Evolutionary conservation across 495 filamentous ascomycete species (phyloP).

Genomic region (Platismatia glauca): DNA sequence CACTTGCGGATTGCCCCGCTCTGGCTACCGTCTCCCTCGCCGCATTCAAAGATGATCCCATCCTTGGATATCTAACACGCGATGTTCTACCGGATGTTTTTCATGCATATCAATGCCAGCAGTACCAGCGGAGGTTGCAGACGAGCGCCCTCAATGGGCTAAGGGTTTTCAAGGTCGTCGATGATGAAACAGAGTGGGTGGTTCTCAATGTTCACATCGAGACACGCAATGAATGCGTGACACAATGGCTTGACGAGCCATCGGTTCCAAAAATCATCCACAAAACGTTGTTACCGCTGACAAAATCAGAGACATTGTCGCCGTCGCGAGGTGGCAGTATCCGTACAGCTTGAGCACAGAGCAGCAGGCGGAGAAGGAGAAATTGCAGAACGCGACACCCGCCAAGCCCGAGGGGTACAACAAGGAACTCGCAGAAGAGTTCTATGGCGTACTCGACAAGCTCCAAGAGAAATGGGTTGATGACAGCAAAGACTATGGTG

Average conservation of each 20-base stretch:
- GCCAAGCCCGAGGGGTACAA: neutral
- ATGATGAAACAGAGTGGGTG: neutral
- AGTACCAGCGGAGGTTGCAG: neutral
- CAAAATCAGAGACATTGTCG: neutral
- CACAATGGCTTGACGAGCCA: neutral
- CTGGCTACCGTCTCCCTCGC: neutral
- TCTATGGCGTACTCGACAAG: neutral
- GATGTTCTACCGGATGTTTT: neutral
- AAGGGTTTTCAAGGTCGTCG: neutral
- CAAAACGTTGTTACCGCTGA: no score
- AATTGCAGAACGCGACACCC: neutral
- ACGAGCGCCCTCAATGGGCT: neutral
- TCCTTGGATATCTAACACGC: neutral
- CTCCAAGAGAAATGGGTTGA: neutral
- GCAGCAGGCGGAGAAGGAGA: neutral
- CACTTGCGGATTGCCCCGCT: neutral
- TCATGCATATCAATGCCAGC: neutral
- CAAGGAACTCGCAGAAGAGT: neutral
- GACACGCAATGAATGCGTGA: neutral
- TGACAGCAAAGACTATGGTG: neutral
- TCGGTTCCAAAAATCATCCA: no score
- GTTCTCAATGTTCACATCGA: neutral
- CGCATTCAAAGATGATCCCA: neutral
- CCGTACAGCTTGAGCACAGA: neutral
- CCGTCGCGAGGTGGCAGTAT: neutral